Percentiles rank a stretch among this genome's conserved stretches.
These are phyloP conservation scores for Gossypioides kirkii DNA, from an alignment of 345 rosid genomes.

Conservation along the genomic window DNA sequence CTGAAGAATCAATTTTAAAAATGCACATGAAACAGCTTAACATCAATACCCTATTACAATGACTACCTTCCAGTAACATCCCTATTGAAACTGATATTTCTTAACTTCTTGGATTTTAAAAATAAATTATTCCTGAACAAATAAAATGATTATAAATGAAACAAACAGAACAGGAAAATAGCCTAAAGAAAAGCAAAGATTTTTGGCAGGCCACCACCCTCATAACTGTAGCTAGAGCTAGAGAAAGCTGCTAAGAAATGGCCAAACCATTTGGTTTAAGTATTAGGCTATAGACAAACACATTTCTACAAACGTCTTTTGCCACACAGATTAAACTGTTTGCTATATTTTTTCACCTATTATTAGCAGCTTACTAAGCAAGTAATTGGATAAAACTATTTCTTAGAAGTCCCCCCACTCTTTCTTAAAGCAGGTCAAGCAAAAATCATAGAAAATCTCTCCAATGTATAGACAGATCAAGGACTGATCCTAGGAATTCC, in stretches of 20 bases:
- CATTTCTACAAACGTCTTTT: not conserved
- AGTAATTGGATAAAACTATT: not conserved
- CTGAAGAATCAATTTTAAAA: not conserved
- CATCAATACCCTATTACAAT: not conserved
- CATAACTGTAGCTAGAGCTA: not conserved
- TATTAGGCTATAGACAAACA: not conserved
- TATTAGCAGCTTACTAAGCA: not conserved
- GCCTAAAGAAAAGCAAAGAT: not conserved
- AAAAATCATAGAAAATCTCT: not conserved
- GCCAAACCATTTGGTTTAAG: not conserved
- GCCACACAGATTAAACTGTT: not conserved
- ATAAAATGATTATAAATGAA: not conserved
- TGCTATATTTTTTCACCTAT: not conserved
- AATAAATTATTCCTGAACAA: not conserved
- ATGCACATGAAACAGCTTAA: not conserved
- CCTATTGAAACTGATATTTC: not conserved
- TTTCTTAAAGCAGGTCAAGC: not conserved
- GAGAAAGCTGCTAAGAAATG: not conserved
- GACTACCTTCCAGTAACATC: not conserved
- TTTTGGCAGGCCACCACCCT: not conserved
- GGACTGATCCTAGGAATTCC: not conserved
- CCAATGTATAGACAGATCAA: not conserved
- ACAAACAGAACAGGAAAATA: not conserved
- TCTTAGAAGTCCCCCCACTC: not conserved
- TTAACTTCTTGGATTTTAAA: not conserved